Evolutionary conservation across 129 eudicot genomes (phyloP), one percentile per base, ranked within the genome.

Genomic region (Scalesia atractyloides): DNA sequence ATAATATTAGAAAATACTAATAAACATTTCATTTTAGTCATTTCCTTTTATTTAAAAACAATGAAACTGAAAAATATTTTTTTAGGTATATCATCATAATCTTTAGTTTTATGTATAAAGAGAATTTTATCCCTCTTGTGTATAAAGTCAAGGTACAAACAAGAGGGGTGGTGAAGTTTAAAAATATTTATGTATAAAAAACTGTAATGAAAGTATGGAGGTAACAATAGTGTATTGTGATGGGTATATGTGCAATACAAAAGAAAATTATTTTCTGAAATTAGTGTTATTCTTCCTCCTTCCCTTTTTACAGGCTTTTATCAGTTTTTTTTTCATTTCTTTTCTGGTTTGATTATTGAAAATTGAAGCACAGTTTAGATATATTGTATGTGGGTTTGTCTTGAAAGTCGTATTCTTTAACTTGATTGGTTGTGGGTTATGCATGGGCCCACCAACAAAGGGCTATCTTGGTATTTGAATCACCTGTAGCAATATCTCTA

Each of bases 311-410:
- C 82, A 77, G 82, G 82, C 82, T 77, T 77, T 77, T 61, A 30
- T 7, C 82, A 77, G 76, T 17, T 63, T 70, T 76, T 9, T 76
- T 10, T 37, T 16, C 15, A 11, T 68, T 76, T 76, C 53, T 59
- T 59, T 69, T 50, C 30, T 36, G 20, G 72, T 77, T 77, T 77
- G 57, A 77, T 77, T 77, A 77, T 77, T 70, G 82, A 77, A 53
- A 77, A 70, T 77, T 77, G 82, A 48, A 70, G 81, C 82, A 39
- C 67, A 43, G 24, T 62, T 13, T 61, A 43, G 70, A 62, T 52
- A 62, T 69, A 77, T 77, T 49, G 82, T 70, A 51, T 51, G 64
- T 51, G 64, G 71, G 76, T 37, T 62, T 70, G 72, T 77, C 56
- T 70, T 77, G 64, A 60, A 51, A 69, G 52, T 69, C 61, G 76